Conservation (phyloP, 2,329 filamentous ascomycete genomes). For the Botrytis squamosa region DNA sequence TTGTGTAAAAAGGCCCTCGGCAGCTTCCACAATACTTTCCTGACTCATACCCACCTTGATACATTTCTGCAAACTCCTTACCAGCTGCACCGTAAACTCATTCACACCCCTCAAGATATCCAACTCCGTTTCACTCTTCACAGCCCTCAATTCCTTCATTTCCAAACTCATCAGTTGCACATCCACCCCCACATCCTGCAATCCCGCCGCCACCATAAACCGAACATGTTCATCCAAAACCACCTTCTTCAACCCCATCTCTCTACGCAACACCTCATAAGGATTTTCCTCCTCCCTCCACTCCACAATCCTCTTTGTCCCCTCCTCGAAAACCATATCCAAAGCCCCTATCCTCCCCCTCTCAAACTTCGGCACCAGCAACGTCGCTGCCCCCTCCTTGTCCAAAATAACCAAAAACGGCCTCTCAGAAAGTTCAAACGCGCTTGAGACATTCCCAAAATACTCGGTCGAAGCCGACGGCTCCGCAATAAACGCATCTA, state of each 20-base stretch:
- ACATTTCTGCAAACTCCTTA: conserved; percentile 54
- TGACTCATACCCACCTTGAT: conserved; percentile 56
- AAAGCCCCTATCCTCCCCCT: conserved; percentile 57
- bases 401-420: conserved; percentile 59
- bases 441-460: conserved; percentile 60
- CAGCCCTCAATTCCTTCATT: conserved; percentile 57
- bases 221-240: conserved; percentile 65
- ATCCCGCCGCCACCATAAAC: conserved; percentile 60
- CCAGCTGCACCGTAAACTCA: conserved; percentile 58
- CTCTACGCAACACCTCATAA: conserved; percentile 53
- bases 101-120: conserved; percentile 59
- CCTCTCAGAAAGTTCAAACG: conserved; percentile 59
- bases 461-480: conserved; percentile 63
- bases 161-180: conserved; percentile 51
- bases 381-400: conserved; percentile 53
- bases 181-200: conserved; percentile 51
- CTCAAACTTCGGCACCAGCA: conserved; percentile 59
- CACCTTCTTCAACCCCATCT: conserved; percentile 42
- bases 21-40: conserved; percentile 52
- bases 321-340: conserved; percentile 47
- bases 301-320: conserved; percentile 47
- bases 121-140: conserved; percentile 55
- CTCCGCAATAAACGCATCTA: conserved; percentile 61
- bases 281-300: conserved; percentile 65
- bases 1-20: conserved; percentile 51